A percentile compares a stretch with the other conserved stretches of the same genome.
Conservation (phyloP, 2,329 filamentous ascomycete species). For the Colletotrichum camelliae region DNA sequence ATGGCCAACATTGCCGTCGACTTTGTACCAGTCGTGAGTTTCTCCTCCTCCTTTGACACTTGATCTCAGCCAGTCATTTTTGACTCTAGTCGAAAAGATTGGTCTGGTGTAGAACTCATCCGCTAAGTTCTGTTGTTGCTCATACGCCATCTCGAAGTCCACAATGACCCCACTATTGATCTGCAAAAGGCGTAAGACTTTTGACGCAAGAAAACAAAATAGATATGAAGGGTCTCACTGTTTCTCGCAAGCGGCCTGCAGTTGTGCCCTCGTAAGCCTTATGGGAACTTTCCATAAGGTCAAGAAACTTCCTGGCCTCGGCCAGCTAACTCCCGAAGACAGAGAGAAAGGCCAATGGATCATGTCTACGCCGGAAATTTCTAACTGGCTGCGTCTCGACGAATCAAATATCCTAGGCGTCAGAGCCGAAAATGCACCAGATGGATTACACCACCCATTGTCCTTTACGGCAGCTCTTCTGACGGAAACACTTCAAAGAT, state of each 20-base stretch:
- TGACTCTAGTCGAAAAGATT: neutral
- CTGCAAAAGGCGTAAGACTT: constrained; percentile 1
- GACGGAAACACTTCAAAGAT: neutral
- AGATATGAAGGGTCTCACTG: neutral
- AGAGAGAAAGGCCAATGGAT: neutral
- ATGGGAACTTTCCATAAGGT: constrained; percentile 27
- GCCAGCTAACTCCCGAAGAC: neutral
- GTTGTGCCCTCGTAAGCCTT: constrained; percentile 33
- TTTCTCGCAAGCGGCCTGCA: constrained; percentile 24
- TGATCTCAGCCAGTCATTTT: neutral
- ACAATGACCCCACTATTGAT: constrained; percentile 34
- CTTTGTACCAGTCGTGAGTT: neutral
- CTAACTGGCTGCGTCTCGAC: neutral
- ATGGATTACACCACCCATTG: neutral
- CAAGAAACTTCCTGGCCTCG: constrained; percentile 20
- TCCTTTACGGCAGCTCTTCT: neutral
- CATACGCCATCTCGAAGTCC: constrained; percentile 31
- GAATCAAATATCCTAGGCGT: neutral
- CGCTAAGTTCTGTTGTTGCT: neutral
- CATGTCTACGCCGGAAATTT: neutral
- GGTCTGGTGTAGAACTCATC: neutral
- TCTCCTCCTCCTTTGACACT: neutral
- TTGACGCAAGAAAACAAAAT: neutral
- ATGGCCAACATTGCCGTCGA: neutral
- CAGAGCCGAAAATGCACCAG: neutral